A percentile compares a stretch with the other conserved stretches of the same genome.
Evolutionary conservation across 352 stramenopile species (phyloP).

Genomic region (Globisporangium camurandrum): DNA sequence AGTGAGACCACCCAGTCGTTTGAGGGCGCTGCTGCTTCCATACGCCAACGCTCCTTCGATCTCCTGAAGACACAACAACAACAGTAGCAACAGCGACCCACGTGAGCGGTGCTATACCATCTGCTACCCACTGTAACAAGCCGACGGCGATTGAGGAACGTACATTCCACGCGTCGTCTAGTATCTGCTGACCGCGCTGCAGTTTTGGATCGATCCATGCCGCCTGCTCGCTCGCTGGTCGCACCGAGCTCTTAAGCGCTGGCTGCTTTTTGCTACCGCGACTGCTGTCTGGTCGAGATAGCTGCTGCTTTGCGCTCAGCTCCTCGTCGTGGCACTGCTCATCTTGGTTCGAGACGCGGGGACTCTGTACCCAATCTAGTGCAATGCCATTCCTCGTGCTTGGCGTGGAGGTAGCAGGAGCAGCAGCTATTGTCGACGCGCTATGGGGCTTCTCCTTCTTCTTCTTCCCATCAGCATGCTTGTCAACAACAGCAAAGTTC

Average conservation of each 20-base stretch:
- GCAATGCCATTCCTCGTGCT: background rate
- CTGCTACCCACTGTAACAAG: no score
- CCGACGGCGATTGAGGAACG: background rate
- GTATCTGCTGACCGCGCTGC: constrained; percentile 21
- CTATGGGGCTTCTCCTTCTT: no score
- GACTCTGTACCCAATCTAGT: background rate
- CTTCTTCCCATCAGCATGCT: background rate
- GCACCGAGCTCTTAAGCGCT: background rate
- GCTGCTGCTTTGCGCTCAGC: background rate
- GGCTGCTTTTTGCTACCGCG: background rate
- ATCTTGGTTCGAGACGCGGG: constrained; percentile 9
- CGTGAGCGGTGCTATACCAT: no score
- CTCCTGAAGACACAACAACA: no score
- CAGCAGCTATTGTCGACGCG: no score
- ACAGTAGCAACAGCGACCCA: no score
- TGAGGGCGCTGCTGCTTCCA: background rate
- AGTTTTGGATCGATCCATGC: constrained; percentile 33
- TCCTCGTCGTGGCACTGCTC: constrained; percentile 1
- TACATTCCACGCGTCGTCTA: constrained; percentile 31
- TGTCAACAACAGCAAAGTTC: background rate
- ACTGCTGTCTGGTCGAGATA: constrained; percentile 1
- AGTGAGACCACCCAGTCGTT: background rate
- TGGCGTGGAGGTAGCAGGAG: background rate
- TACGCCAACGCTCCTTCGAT: constrained; percentile 4
- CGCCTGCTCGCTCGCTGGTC: constrained; percentile 1